phyloP scores from a whole-genome alignment of 2,329 filamentous ascomycete species.

The Coleophoma crateriformis region DNA sequence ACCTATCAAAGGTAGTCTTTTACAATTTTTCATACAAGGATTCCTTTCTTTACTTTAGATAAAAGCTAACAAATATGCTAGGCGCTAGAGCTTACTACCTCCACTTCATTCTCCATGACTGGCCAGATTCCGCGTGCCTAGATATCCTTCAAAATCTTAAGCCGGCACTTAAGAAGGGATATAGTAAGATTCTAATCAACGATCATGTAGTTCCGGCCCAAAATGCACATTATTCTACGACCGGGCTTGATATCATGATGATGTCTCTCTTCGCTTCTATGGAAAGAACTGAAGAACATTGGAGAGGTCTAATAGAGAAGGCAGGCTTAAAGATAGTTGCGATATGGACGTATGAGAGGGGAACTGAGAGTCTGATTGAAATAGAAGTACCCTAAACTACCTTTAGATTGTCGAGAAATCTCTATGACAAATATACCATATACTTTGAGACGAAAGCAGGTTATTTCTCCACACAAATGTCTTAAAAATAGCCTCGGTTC shows the following conservation, averaged over 20 bases:
- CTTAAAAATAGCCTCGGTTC: too few relatives aligned
- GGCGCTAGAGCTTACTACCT: constrained; percentile 21
- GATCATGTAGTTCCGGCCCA: constrained; percentile 5
- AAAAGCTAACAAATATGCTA: neutral
- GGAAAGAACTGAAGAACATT: constrained; percentile 14
- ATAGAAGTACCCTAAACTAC: neutral
- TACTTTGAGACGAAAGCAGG: too few relatives aligned
- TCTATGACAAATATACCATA: too few relatives aligned
- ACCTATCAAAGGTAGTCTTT: constrained; percentile 14
- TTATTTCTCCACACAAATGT: too few relatives aligned
- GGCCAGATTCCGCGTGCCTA: constrained; percentile 18
- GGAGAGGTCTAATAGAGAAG: constrained; percentile 11
- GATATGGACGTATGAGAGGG: constrained; percentile 3
- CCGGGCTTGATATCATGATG: constrained; percentile 18
- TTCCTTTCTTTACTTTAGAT: too few relatives aligned
- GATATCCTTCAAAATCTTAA: constrained; percentile 18
- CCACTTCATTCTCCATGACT: constrained; percentile 20
- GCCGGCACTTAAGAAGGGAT: constrained; percentile 15
- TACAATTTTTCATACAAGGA: neutral
- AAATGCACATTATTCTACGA: constrained; percentile 5
- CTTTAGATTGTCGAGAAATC: too few relatives aligned
- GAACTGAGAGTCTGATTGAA: constrained; percentile 9
- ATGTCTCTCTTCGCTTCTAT: constrained; percentile 11
- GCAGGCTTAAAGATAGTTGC: constrained; percentile 11
- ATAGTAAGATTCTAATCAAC: constrained; percentile 7